Evolutionary conservation across 495 filamentous ascomycete genomes (phyloP).

Genomic region (Mytilinidion resinicola): DNA sequence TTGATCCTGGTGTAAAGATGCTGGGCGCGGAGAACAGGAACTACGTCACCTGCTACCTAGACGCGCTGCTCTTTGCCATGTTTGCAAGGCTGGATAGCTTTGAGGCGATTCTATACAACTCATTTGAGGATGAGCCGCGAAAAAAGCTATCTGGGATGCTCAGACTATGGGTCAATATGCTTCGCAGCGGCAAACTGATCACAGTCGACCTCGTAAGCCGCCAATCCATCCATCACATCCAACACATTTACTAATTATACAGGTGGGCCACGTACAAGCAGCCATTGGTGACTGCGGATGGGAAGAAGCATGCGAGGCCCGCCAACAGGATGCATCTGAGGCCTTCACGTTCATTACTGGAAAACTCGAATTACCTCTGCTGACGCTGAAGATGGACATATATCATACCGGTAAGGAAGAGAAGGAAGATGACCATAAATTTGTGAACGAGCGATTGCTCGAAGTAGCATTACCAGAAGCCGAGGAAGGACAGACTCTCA

Average conservation of each 20-base stretch:
- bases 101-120: slow-evolving; percentile 78
- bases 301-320: slow-evolving; percentile 66
- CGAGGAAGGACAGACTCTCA: slow-evolving; percentile 57
- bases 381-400: slow-evolving; percentile 90
- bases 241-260: slow-evolving; percentile 33
- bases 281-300: slow-evolving; percentile 84
- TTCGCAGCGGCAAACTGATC: slow-evolving; percentile 78
- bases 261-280: slow-evolving; percentile 80
- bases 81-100: slow-evolving; percentile 85
- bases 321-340: slow-evolving; percentile 91
- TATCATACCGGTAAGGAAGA: slow-evolving; percentile 85
- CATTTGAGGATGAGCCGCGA: slow-evolving; percentile 61
- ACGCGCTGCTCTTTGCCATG: slow-evolving; percentile 93
- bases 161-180: slow-evolving; percentile 87
- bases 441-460: slow-evolving; percentile 84
- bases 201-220: slow-evolving; percentile 70
- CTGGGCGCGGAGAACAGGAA: slow-evolving; percentile 82
- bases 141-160: slow-evolving; percentile 66
- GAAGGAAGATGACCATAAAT: slow-evolving; percentile 81
- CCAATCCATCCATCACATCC: background rate
- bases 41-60: slow-evolving; percentile 84
- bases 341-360: slow-evolving; percentile 93
- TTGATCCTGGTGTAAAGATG: slow-evolving; percentile 62
- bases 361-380: slow-evolving; percentile 75
- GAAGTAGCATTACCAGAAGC: slow-evolving; percentile 75